Conservation (phyloP, 768 basidiomycete genomes). For the Boletus reticulatus region DNA sequence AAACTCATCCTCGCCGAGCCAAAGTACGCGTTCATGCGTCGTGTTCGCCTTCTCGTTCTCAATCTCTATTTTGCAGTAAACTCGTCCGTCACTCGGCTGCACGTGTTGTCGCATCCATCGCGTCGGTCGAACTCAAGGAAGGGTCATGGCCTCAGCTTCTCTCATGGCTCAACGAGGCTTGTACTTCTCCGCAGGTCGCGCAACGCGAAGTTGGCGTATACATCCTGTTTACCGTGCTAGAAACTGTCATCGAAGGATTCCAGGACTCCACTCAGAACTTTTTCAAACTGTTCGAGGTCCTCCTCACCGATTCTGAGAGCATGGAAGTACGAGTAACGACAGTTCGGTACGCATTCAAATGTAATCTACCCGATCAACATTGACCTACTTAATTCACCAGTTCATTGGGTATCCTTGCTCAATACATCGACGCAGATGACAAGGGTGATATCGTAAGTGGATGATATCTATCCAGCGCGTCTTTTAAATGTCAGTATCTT, state of each 20-base stretch:
- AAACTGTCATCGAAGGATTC: conserved; percentile 89
- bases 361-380: neutral
- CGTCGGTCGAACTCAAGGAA: conserved; percentile 77
- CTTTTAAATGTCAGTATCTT: conserved; percentile 1
- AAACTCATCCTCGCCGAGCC: conserved; percentile 74
- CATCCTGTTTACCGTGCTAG: conserved; percentile 88
- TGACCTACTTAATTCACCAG: conserved; percentile 34
- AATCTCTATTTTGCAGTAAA: conserved; percentile 47
- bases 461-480: neutral
- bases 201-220: conserved; percentile 93
- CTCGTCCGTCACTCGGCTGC: conserved; percentile 92
- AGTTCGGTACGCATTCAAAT: conserved; percentile 51
- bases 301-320: conserved; percentile 82
- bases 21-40: conserved; percentile 49
- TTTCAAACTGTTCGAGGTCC: conserved; percentile 73
- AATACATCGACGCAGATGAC: conserved; percentile 87
- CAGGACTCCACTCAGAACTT: conserved; percentile 70
- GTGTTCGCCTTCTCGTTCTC: neutral
- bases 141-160: conserved; percentile 85
- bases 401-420: conserved; percentile 88
- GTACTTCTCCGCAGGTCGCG: conserved; percentile 58
- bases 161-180: conserved; percentile 80
- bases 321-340: conserved; percentile 89
- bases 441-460: conserved; percentile 77
- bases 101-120: conserved; percentile 91